Evolutionary conservation across 139 green algal genomes (phyloP), one percentile per base, ranked within the genome.

Genomic region (Limnomonas spitsbergensis): DNA sequence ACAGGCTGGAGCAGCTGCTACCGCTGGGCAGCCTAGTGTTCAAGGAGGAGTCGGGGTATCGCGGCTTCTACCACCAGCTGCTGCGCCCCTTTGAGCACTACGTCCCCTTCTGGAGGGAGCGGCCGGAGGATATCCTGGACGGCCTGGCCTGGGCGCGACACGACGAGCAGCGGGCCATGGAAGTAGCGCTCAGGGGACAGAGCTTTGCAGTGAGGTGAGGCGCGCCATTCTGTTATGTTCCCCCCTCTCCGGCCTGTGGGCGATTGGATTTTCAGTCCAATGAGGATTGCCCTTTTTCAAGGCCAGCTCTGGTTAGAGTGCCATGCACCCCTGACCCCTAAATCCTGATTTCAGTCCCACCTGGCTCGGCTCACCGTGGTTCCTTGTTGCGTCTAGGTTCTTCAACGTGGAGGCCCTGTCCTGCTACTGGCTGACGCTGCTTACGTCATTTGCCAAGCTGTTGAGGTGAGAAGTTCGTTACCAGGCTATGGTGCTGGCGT

Each of bases 81-180:
- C n/a, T n/a, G n/a, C n/a, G n/a, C n/a, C n/a, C n/a, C n/a, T n/a
- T n/a, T n/a, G n/a, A n/a, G n/a, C n/a, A n/a, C n/a, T n/a, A 74
- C 68, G 6, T 74, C 3, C 68, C 35, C 6, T 35, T 61, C 38
- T 77, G 70, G 73, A 32, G 47, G 47, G 36, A 70, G 73, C 3
- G 9, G 7, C 77, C 77, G 2, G 77, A 81, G 2, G 77, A 81
- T 27, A 77, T 81, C 35, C 40, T 81, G 42, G 40, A 47, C 1
- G 68, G 20, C 14, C 52, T 81, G 42, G 27, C 54, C 2, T 81
- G 77, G 77, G 77, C 77, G 31, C 4, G 35, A 29, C 4, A 31
- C 6, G 39, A 81, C n/a, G 76, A 81, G 36, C 31, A 76, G 4
- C n/a, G 82, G 81, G 78, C 82, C 9, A 7, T 70, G 36, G 32